Percentiles rank a stretch among this genome's conserved stretches.
These are phyloP conservation scores for Chionographis japonica DNA, from an alignment of 106 monocot species.

Conservation along the genomic window DNA sequence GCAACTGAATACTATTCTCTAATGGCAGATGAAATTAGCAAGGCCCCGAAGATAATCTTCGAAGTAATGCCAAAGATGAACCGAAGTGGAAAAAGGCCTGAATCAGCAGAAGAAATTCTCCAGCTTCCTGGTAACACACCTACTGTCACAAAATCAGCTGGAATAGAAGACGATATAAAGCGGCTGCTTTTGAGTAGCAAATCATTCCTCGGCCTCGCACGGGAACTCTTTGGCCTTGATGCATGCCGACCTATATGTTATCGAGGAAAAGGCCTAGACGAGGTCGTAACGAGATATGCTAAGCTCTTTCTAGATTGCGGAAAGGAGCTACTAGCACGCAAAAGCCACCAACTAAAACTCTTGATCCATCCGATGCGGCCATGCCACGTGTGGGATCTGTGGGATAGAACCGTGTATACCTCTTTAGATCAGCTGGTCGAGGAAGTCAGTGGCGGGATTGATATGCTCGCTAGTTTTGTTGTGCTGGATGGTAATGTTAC, in stretches of 20 bases:
- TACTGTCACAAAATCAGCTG: not conserved
- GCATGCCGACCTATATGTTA: not conserved
- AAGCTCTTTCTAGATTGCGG: conserved; percentile 40
- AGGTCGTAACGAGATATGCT: conserved; percentile 6
- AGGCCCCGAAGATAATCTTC: not conserved
- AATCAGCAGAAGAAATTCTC: conserved; percentile 2
- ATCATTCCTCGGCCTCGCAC: conserved; percentile 24
- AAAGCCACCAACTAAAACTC: conserved; percentile 16
- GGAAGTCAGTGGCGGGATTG: conserved; percentile 30
- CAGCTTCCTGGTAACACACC: conserved; percentile 2
- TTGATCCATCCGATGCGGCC: conserved; percentile 12
- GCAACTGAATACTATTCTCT: not conserved
- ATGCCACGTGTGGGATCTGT: not conserved
- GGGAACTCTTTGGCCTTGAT: conserved; percentile 12
- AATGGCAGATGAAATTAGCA: conserved; percentile 10
- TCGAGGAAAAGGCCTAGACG: not conserved
- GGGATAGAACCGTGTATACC: not conserved
- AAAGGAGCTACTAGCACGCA: conserved; percentile 41
- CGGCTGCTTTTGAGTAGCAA: conserved; percentile 31
- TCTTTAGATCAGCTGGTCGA: conserved; percentile 30
- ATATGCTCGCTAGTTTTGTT: conserved; percentile 22
- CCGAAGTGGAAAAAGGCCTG: conserved; percentile 4
- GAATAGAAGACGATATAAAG: conserved; percentile 12
- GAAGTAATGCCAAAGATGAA: conserved; percentile 23
- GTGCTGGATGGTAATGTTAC: not conserved